Conservation (phyloP, 2,329 filamentous ascomycete genomes). For the Tolypocladium pustulatum region DNA sequence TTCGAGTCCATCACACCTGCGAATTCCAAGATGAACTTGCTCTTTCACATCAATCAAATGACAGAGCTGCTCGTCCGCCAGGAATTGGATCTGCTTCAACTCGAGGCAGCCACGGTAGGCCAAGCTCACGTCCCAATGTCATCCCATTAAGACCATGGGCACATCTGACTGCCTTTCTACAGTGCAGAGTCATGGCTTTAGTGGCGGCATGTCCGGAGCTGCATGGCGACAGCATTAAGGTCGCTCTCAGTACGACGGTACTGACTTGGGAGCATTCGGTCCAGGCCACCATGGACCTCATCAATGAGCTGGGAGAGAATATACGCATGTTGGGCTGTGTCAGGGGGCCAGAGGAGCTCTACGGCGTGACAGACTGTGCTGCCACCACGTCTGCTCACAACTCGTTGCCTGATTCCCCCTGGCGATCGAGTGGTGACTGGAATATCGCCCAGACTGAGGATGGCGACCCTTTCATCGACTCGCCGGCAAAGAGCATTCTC, state of each 20-base stretch:
- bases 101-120: neutral
- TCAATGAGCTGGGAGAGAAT: neutral
- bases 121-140: neutral
- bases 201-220: neutral
- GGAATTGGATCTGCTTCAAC: neutral
- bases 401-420: neutral
- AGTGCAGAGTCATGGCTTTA: neutral
- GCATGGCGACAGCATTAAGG: neutral
- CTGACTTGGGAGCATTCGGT: neutral
- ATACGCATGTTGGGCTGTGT: neutral
- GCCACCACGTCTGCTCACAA: neutral
- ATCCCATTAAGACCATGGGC: neutral
- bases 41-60: neutral
- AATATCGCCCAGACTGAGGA: neutral
- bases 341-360: too few species aligned
- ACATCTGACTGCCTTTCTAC: neutral
- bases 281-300: neutral
- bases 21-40: neutral
- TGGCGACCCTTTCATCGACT: neutral
- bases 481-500: neutral
- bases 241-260: neutral
- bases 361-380: neutral
- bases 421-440: neutral
- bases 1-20: neutral
- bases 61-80: neutral